phyloP scores from a whole-genome alignment of 1,139 yeast genomes.

The Suzukiozyma palmioleophila region DNA sequence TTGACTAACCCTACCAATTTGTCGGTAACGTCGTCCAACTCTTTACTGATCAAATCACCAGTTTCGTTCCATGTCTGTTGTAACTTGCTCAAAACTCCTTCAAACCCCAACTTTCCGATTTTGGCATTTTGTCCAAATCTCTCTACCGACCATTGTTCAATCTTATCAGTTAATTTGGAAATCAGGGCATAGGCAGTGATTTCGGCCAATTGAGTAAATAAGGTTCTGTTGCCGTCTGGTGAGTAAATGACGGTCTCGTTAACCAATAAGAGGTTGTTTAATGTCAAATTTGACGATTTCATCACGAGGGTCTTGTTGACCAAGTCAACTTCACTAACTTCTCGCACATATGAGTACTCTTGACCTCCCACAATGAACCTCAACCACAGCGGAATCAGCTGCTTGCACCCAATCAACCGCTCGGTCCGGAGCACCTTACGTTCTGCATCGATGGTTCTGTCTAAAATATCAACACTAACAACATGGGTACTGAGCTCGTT shows the following conservation, averaged over 20 bases:
- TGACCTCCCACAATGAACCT: constrained; percentile 68
- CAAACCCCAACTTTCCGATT: constrained; percentile 81
- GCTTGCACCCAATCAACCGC: constrained; percentile 84
- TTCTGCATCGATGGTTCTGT: constrained; percentile 59
- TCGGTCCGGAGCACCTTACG: constrained; percentile 69
- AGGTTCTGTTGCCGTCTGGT: constrained; percentile 61
- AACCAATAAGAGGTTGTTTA: constrained; percentile 71
- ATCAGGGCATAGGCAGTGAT: constrained; percentile 81
- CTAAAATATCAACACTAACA: constrained; percentile 85
- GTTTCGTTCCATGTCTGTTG: constrained; percentile 48
- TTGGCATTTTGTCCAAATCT: constrained; percentile 85
- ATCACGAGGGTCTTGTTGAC: constrained; percentile 58
- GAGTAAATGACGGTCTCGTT: constrained; percentile 78
- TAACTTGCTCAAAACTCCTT: constrained; percentile 60
- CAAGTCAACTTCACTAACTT: constrained; percentile 81
- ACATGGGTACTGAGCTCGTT: constrained; percentile 90
- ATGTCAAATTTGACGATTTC: constrained; percentile 85
- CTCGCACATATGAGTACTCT: constrained; percentile 78
- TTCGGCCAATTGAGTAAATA: constrained; percentile 78
- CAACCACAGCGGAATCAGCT: constrained; percentile 83
- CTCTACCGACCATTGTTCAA: constrained; percentile 90
- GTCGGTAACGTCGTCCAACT: constrained; percentile 23
- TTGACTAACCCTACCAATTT: constrained; percentile 10
- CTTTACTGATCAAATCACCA: constrained; percentile 32
- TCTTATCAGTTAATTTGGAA: constrained; percentile 64